Evolutionary conservation across 257 asterid species (phyloP), one percentile per base, ranked within the genome.

Genomic region (Solanum corneliomulleri): DNA sequence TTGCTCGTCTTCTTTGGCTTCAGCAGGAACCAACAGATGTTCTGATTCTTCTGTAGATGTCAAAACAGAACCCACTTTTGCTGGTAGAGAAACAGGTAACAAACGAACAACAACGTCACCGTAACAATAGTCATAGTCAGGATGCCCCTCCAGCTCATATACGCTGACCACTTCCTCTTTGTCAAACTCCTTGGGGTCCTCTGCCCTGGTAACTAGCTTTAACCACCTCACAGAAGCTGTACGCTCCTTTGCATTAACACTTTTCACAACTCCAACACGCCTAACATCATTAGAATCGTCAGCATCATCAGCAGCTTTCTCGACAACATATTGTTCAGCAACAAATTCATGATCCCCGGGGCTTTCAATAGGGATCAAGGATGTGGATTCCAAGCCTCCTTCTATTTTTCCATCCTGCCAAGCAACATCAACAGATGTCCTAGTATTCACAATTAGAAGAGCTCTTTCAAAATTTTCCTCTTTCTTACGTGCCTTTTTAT

Each of bases 291-390:
- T 82, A 87, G 88, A 82, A 84, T 94, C 94, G 35, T 95, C 95
- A 90, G 91, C 92, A 70, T 91, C 93, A 88, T 94, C 98, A 87
- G 96, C 92, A 70, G 98, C 98, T 89, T 95, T 97, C 93, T 95
- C 99, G 87, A 97, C 97, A 45, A 97, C 98, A 88, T 97, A 97
- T 91, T 97, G 98, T 91, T 97, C 98, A 13, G 99, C 95, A 86
- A 97, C 98, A 89, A 97, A 97, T 90, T 97, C 99, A 88, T 97
- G 99, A 91, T 97, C 99, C 47, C 99, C 99, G 9, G 99, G 99
- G 89, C 91, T 96, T 84, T 96, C 99, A 58, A 97, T 92, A 64
- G 98, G 98, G 89, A 96, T 94, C 90, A 97, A 90, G 90, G 94
- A 91, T 86, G 96, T 92, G 7, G 99, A 94, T 81, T 89, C 92